Evolutionary conservation across 2,329 filamentous ascomycete species (phyloP), one percentile per base, ranked within the genome.

Genomic region (Sclerotinia minor): DNA sequence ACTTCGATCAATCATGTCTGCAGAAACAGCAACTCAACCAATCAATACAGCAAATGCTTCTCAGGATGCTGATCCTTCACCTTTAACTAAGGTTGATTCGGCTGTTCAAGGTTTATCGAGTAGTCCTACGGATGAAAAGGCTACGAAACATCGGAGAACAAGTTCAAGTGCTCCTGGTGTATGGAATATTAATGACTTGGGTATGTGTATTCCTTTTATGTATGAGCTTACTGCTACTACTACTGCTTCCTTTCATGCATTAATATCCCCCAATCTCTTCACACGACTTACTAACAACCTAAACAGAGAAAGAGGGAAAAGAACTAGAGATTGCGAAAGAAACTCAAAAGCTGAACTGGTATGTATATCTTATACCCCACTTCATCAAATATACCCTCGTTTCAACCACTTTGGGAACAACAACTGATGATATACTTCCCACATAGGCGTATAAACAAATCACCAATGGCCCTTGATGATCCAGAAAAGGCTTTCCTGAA

Each of bases 391-490:
- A 58, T 9, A 47, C 3, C 26, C 32, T 55, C 7, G 19, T 35
- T 57, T 64, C n/a, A 50, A 19, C n/a, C 19, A 21, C 17, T n/a
- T 41, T 21, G 13, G 35, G 44, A 47, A 65, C 45, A 8, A 41
- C 41, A 35, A 32, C 69, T 73, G 41, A 73, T 72, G 49, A 73
- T 54, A 8, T 7, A n/a, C 53, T 32, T n/a, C 29, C 38, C 50
- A n/a, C 21, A 15, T 54, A 97, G 94, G 94, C 97, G 95, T 82
- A 89, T 98, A 78, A 98, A 98, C 86, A 91, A 89, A 66, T 94
- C 93, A 47, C 86, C 92, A 53, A 81, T 83, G 70, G 85, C 86
- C 50, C 79, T 97, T 63, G 94, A 97, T 41, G 94, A 97, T 74
- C 90, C 90, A 76, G 88, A 94, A 41, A 86, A 90, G 68, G 52